phyloP scores from a whole-genome alignment of 257 asterid genomes.

The Solanum pinnatisectum region DNA sequence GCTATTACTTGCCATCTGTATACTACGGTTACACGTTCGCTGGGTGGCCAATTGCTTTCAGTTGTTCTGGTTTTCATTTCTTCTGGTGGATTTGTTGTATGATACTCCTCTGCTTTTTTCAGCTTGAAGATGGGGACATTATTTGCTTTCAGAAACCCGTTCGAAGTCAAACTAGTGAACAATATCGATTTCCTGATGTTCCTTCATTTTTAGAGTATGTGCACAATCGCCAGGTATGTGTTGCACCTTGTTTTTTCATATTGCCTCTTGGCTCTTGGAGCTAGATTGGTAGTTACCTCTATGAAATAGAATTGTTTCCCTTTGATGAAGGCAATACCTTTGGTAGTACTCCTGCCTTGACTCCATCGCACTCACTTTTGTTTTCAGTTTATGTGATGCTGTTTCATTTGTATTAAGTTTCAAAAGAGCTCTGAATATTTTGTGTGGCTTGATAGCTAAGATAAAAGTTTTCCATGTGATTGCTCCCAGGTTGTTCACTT shows the following conservation, averaged over 20 bases:
- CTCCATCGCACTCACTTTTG: neutral
- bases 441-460: neutral
- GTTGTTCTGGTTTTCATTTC: neutral
- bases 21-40: neutral
- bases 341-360: neutral
- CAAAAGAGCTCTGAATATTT: neutral
- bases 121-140: conserved; percentile 86
- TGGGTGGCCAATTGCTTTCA: neutral
- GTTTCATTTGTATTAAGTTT: neutral
- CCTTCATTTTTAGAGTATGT: conserved; percentile 52
- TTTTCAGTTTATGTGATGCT: neutral
- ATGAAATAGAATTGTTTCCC: neutral
- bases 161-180: conserved; percentile 33
- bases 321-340: neutral
- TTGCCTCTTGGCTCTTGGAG: neutral
- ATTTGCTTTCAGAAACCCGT: conserved; percentile 59
- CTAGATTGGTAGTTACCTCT: neutral
- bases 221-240: conserved; percentile 3
- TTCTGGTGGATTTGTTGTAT: neutral
- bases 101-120: conserved; percentile 9
- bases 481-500: conserved; percentile 42
- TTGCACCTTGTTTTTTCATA: neutral
- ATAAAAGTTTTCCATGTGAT: neutral
- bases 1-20: neutral
- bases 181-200: conserved; percentile 49